These are phyloP conservation scores for Podila clonocystis DNA, from an alignment of 192 early-diverging fungal genomes.

Conservation along the genomic window DNA sequence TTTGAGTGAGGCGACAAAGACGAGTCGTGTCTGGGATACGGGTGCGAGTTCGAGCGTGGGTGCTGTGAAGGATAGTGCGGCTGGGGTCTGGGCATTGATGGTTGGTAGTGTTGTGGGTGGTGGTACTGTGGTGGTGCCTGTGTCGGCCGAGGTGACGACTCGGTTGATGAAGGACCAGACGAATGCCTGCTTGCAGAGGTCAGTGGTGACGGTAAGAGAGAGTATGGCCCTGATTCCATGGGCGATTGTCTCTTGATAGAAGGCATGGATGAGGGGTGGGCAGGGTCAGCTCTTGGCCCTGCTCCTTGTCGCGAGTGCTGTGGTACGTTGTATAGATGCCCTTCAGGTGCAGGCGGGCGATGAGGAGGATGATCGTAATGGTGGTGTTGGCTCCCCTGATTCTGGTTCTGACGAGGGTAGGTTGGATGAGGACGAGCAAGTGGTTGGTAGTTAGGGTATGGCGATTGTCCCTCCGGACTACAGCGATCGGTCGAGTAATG, in stretches of 20 bases:
- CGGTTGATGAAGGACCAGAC: background rate
- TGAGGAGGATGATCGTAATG: background rate
- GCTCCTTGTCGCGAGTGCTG: background rate
- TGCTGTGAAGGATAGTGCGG: too few species aligned
- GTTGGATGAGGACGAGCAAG: background rate
- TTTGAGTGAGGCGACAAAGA: too few species aligned
- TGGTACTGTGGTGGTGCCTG: too few species aligned
- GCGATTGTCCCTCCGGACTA: background rate
- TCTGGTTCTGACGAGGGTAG: background rate
- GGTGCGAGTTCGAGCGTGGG: too few species aligned
- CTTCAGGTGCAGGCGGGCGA: background rate
- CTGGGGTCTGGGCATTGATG: too few species aligned
- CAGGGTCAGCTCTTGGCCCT: conserved; percentile 3
- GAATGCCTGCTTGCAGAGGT: conserved; percentile 1
- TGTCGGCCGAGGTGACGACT: background rate
- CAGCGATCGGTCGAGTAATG: background rate
- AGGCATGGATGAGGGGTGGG: background rate
- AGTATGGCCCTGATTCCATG: conserved; percentile 1
- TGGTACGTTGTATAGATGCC: background rate
- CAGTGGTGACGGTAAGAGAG: conserved; percentile 1
- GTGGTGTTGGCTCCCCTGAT: background rate
- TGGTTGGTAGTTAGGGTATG: background rate
- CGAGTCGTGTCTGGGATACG: too few species aligned
- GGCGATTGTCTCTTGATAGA: background rate
- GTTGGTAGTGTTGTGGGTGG: too few species aligned